These are phyloP conservation scores for Microstegium vimineum DNA, from an alignment of 176 grass and related monocot species.

Conservation along the genomic window DNA sequence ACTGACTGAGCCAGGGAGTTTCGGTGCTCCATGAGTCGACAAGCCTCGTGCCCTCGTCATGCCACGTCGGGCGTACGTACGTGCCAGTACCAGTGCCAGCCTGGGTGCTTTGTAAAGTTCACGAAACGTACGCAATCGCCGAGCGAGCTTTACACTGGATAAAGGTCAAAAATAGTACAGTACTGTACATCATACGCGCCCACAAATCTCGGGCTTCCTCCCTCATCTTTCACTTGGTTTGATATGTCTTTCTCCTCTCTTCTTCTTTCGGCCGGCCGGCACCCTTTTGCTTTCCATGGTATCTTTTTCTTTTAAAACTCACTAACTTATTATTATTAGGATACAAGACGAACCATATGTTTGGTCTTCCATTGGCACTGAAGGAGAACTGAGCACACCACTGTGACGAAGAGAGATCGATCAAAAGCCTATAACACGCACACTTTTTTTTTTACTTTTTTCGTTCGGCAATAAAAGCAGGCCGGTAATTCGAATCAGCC, in stretches of 20 bases:
- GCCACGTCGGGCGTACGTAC: background rate
- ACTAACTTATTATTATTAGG: too few species aligned
- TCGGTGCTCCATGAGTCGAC: background rate
- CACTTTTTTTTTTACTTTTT: background rate
- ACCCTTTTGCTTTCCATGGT: background rate
- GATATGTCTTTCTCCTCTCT: background rate
- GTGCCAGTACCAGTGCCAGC: background rate
- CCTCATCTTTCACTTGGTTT: background rate
- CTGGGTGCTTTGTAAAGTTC: background rate
- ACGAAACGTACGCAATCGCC: background rate
- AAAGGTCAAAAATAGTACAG: background rate
- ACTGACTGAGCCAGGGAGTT: too few species aligned
- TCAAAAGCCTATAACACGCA: background rate
- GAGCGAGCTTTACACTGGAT: background rate
- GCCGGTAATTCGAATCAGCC: background rate
- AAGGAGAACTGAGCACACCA: background rate
- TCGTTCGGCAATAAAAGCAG: background rate
- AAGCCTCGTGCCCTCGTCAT: too few species aligned
- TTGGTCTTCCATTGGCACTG: background rate
- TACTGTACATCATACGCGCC: too few species aligned
- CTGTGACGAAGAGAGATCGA: too few species aligned
- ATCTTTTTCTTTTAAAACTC: background rate
- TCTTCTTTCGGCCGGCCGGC: background rate
- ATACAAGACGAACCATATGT: background rate
- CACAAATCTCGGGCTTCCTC: background rate